Percentiles rank a stretch among this genome's conserved stretches.
Conservation (phyloP, 2,329 filamentous ascomycete genomes). For the Diaporthe longicolla region DNA sequence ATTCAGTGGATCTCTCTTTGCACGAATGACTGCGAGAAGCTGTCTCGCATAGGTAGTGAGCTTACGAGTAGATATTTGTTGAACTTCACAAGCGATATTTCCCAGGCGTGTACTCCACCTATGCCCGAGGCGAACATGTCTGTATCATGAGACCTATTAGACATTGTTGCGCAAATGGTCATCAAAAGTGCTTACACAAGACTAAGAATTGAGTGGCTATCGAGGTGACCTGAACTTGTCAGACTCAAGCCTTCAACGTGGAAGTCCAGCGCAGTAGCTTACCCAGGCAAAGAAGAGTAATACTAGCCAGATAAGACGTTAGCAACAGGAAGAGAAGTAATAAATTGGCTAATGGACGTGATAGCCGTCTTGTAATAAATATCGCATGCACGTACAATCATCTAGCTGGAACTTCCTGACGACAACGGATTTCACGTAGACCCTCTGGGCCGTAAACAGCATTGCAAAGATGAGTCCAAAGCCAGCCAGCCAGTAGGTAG, state of each 20-base stretch:
- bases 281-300: slow-evolving; percentile 39
- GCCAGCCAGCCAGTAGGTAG: slow-evolving; percentile 32
- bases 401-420: slow-evolving; percentile 10
- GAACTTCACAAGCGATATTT: slow-evolving; percentile 49
- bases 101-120: slow-evolving; percentile 52
- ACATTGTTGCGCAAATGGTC: neutral
- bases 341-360: too few species aligned
- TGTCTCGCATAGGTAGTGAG: neutral
- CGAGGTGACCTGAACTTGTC: slow-evolving; percentile 38
- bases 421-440: slow-evolving; percentile 29
- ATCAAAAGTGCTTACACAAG: neutral
- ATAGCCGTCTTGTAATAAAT: neutral
- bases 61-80: slow-evolving; percentile 48
- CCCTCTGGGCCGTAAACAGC: slow-evolving; percentile 36
- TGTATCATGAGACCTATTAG: slow-evolving; percentile 25
- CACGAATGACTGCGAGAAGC: too few species aligned
- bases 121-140: slow-evolving; percentile 49
- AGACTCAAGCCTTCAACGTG: neutral
- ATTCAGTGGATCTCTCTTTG: too few species aligned
- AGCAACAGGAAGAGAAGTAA: neutral
- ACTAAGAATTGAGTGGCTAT: slow-evolving; percentile 20
- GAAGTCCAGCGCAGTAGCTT: slow-evolving; percentile 46
- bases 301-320: neutral
- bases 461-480: slow-evolving; percentile 31
- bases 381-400: slow-evolving; percentile 32